phyloP scores from a whole-genome alignment of 805 yeast species.

The Candida orba region DNA sequence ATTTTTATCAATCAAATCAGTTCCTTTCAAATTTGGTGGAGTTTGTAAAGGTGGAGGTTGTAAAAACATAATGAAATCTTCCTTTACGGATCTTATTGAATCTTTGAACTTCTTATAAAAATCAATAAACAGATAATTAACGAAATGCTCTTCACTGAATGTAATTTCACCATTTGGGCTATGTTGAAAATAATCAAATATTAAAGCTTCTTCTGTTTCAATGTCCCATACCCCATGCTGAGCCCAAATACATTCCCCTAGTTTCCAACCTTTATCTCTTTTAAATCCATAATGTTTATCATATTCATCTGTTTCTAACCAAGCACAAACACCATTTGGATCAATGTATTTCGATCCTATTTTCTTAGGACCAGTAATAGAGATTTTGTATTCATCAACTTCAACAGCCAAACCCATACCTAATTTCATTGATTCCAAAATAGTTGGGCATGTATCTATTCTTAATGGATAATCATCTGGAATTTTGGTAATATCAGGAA shows the following conservation, averaged over 20 bases:
- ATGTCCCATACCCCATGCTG: conserved; percentile 72
- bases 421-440: conserved; percentile 60
- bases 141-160: conserved; percentile 32
- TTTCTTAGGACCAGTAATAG: conserved; percentile 72
- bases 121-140: conserved; percentile 57
- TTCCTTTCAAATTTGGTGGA: conserved; percentile 59
- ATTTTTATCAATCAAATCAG: conserved; percentile 46
- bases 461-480: conserved; percentile 62
- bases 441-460: conserved; percentile 79
- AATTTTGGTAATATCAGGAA: conserved; percentile 41
- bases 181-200: conserved; percentile 44
- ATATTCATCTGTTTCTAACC: conserved; percentile 51
- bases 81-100: conserved; percentile 39
- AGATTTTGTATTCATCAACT: conserved; percentile 63
- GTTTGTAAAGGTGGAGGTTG: conserved; percentile 77
- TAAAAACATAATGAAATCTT: conserved; percentile 48
- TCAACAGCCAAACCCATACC: conserved; percentile 72
- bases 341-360: conserved; percentile 49
- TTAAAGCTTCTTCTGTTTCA: conserved; percentile 28
- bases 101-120: conserved; percentile 47
- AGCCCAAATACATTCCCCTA: conserved; percentile 78
- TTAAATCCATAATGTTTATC: conserved; percentile 69
- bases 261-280: conserved; percentile 55
- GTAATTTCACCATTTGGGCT: too few species aligned
- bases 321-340: conserved; percentile 61